A percentile compares a stretch with the other conserved stretches of the same genome.
Conservation (phyloP, 305 asterid species). For the Solanum chacoense region DNA sequence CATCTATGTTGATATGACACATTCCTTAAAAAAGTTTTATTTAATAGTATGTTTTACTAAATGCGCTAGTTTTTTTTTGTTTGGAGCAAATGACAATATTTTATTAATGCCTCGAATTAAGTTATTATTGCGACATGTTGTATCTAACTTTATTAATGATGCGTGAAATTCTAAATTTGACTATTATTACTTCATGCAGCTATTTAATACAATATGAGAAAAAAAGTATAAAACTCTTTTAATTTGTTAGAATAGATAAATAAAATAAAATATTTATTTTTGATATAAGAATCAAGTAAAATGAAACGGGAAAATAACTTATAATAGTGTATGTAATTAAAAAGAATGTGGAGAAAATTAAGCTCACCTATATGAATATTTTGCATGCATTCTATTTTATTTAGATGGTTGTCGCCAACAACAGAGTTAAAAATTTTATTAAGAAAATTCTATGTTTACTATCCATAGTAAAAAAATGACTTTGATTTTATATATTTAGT, state of each 20-base stretch:
- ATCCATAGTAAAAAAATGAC: neutral
- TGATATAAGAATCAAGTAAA: neutral
- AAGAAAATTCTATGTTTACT: neutral
- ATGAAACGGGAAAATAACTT: neutral
- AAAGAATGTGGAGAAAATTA: neutral
- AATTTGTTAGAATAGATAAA: neutral
- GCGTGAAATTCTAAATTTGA: neutral
- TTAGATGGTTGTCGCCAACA: neutral
- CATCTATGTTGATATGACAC: neutral
- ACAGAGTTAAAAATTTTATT: neutral
- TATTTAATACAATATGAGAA: neutral
- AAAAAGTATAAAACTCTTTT: neutral
- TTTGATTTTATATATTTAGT: neutral
- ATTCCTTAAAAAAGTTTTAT: rapidly evolving
- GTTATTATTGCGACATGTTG: too few species aligned
- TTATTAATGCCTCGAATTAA: neutral
- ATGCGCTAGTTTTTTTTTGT: too few species aligned
- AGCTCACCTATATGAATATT: neutral
- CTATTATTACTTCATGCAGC: neutral
- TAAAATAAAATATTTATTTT: neutral
- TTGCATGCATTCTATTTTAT: neutral
- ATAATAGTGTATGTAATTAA: neutral
- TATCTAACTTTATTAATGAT: neutral
- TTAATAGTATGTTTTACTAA: neutral
- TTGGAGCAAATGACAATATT: neutral